phyloP scores from a whole-genome alignment of 129 eudicot species.

The Flaveria trinervia region DNA sequence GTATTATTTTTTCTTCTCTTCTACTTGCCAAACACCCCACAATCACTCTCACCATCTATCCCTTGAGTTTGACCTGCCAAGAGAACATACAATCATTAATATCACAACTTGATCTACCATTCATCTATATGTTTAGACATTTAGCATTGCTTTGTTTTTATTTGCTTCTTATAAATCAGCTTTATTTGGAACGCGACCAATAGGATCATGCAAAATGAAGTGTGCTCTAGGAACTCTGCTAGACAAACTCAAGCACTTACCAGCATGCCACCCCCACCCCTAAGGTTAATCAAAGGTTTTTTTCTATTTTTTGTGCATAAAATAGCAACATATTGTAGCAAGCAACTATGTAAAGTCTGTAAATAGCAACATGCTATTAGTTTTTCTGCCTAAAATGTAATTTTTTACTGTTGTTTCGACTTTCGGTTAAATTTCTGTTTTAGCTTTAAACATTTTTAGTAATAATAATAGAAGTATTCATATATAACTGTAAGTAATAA shows the following conservation, averaged over 20 bases:
- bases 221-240: not conserved
- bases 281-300: not conserved
- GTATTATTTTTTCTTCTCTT: conserved; percentile 24
- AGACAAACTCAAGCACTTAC: not conserved
- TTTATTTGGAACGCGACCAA: too few relatives aligned
- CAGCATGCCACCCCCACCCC: not conserved
- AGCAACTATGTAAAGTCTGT: not conserved
- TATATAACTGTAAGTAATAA: not conserved
- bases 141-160: not conserved
- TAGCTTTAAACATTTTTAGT: not conserved
- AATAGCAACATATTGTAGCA: not conserved
- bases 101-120: not conserved
- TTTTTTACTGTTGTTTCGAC: not conserved
- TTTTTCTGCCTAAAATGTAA: not conserved
- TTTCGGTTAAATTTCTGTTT: not conserved
- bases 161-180: not conserved
- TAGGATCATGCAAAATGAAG: not conserved
- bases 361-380: not conserved
- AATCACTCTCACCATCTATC: conserved; percentile 65
- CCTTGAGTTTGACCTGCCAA: conserved; percentile 67
- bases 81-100: not conserved
- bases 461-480: not conserved
- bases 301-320: not conserved
- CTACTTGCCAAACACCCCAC: conserved; percentile 27
- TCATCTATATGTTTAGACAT: not conserved